These are phyloP conservation scores for Aureobasidium sp. DNA, from an alignment of 2,329 filamentous ascomycete genomes.

Conservation along the genomic window DNA sequence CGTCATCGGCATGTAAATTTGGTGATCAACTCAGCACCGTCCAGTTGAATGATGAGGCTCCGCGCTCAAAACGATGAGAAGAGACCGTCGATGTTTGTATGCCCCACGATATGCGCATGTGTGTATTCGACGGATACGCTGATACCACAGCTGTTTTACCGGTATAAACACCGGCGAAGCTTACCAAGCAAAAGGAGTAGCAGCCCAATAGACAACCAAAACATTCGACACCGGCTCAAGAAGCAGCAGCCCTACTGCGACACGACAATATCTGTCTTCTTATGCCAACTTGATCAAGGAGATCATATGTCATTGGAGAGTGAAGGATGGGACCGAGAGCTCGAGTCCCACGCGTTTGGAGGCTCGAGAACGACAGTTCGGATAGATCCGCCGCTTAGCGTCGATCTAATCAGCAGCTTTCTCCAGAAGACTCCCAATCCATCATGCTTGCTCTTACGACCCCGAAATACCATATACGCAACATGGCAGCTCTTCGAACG, in stretches of 20 bases:
- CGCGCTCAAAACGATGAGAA: neutral
- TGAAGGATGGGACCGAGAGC: neutral
- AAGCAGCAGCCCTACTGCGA: neutral
- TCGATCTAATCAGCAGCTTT: conserved; percentile 11
- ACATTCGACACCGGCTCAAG: no score
- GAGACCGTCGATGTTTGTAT: no score
- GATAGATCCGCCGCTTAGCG: neutral
- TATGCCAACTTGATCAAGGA: neutral
- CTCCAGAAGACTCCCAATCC: neutral
- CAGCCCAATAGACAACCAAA: neutral
- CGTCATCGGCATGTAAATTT: neutral
- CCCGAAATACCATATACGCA: neutral
- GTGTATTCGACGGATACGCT: neutral
- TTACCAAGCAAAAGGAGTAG: neutral
- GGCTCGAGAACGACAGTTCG: neutral
- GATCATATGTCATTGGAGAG: neutral
- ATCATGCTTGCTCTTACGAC: neutral
- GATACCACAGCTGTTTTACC: neutral
- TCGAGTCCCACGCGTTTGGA: neutral
- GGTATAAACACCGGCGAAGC: neutral
- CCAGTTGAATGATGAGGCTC: neutral
- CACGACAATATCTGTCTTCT: no score
- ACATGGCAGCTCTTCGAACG: conserved; percentile 10
- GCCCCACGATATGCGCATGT: neutral
- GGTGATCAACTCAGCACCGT: neutral